Conservation (phyloP, 768 basidiomycete species). For the Serendipita vermifera region DNA sequence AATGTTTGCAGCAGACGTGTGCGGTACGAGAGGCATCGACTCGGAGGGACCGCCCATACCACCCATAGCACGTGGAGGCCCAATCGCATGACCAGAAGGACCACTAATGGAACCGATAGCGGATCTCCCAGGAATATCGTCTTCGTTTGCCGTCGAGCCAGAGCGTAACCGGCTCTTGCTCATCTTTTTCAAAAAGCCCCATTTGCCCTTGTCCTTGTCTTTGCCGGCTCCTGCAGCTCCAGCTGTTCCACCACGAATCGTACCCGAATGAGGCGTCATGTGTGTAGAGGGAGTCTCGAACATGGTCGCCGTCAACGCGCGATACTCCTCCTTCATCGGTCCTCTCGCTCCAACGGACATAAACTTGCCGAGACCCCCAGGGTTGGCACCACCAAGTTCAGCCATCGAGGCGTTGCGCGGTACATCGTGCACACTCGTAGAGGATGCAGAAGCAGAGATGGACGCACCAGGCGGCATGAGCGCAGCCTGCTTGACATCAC, state of each 20-base stretch:
- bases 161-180: constrained; percentile 33
- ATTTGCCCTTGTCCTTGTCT: constrained; percentile 51
- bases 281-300: constrained; percentile 13
- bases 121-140: neutral
- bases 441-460: neutral
- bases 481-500: constrained; percentile 13
- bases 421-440: neutral
- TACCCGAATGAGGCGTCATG: constrained; percentile 10
- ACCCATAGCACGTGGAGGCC: constrained; percentile 4
- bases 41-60: constrained; percentile 7
- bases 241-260: neutral
- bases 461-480: neutral
- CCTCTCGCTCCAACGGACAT: constrained; percentile 9
- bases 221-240: neutral
- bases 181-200: constrained; percentile 98
- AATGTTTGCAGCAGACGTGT: neutral
- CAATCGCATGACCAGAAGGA: neutral
- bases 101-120: neutral
- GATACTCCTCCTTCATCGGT: constrained; percentile 5
- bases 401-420: too few species aligned
- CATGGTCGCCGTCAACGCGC: constrained; percentile 6
- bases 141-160: neutral
- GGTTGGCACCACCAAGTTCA: neutral
- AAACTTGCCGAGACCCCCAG: neutral
- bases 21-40: neutral